Percentiles rank a stretch among this genome's conserved stretches.
Conservation (phyloP, 371 early-diverging fungal genomes). For the Saksenaea oblongispora region DNA sequence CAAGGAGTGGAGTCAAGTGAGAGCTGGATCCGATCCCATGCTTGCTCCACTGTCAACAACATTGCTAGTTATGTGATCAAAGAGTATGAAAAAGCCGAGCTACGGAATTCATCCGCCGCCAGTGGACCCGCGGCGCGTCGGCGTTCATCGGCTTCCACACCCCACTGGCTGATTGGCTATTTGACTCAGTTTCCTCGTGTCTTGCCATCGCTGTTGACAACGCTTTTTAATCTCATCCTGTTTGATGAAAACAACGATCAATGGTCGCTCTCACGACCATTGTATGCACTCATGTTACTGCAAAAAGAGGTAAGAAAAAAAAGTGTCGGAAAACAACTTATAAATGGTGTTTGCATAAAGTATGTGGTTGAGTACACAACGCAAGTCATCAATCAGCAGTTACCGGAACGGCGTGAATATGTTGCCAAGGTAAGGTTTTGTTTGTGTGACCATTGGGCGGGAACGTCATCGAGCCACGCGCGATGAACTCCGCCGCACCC, state of each 20-base stretch:
- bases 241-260: slow-evolving; percentile 82
- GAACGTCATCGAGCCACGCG: slow-evolving; percentile 1
- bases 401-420: slow-evolving; percentile 69
- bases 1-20: slow-evolving; percentile 61
- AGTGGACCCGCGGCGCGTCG: slow-evolving; percentile 4
- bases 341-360: slow-evolving; percentile 17
- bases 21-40: slow-evolving; percentile 58
- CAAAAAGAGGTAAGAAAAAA: slow-evolving; percentile 59
- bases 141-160: slow-evolving; percentile 6
- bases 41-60: slow-evolving; percentile 75
- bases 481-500: neutral
- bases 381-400: slow-evolving; percentile 70
- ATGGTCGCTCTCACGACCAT: slow-evolving; percentile 83
- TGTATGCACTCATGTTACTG: slow-evolving; percentile 76
- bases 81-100: slow-evolving; percentile 50
- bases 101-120: slow-evolving; percentile 9
- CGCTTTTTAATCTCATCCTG: slow-evolving; percentile 70
- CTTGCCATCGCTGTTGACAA: slow-evolving; percentile 61
- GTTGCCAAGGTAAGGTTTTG: slow-evolving; percentile 60
- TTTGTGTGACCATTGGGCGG: neutral
- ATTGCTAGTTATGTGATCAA: slow-evolving; percentile 74
- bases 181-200: slow-evolving; percentile 57
- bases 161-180: slow-evolving; percentile 60
- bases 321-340: no score
- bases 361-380: slow-evolving; percentile 68